Evolutionary conservation across 2,329 filamentous ascomycete genomes (phyloP), one percentile per base, ranked within the genome.

Genomic region (Daldinia sp.): DNA sequence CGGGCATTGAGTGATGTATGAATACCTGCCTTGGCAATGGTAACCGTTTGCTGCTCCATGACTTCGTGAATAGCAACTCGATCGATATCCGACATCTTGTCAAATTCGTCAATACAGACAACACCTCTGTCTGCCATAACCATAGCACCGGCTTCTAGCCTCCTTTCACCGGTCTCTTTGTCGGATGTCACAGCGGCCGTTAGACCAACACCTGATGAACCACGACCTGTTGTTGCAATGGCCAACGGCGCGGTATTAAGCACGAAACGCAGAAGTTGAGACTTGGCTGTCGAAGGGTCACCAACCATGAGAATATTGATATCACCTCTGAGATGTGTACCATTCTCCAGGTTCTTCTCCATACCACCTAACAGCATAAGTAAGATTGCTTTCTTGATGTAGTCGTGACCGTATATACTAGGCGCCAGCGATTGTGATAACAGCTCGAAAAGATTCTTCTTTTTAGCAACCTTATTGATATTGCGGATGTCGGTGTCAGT

Each of bases 241-340:
- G 95, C 95, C 41, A 99, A 82, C 2, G 95, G 95, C 2, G 95
- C 95, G 0, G 95, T 99, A 76, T 99, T 99, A 68, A 98, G 85
- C 10, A 99, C 95, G 73, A 99, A 99, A 23, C 95, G 92, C 39
- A 99, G 85, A 57, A 99, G 85, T 76, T 99, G 95, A n/a, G 95
- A 99, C 77, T 99, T 99, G 63, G 95, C 95, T 0, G 95, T 99
- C 0, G 95, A 99, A 2, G 95, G 95, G 77, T 99, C 95, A 80
- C 95, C 95, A 41, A 99, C 94, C 95, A 99, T 98, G 51, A 99
- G 84, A 69, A 99, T 97, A 77, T 99, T 99, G 80, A 99, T 98
- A 74, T 99, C 95, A 81, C 95, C 95, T 85, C 95, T 90, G 76
- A 99, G 80, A 85, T 99, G 95, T 1, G 95, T 98, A 61, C 95